These are phyloP conservation scores for Coemansia sp. DNA, from an alignment of 192 early-diverging fungal species.

Conservation along the genomic window DNA sequence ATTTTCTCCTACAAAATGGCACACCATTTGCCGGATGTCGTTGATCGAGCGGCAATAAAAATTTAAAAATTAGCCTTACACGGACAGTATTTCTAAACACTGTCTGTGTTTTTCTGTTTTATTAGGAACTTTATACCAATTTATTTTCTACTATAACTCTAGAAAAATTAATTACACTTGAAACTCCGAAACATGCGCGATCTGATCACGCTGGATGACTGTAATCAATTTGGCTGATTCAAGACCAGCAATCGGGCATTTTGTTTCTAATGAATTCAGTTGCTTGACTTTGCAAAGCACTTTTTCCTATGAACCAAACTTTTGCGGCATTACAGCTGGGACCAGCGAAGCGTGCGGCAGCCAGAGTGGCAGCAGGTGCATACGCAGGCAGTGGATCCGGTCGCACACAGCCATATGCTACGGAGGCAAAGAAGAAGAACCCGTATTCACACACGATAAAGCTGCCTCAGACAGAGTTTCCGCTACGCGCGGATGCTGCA, in stretches of 20 bases:
- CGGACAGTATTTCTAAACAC: background rate
- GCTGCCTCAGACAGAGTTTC: conserved; percentile 72
- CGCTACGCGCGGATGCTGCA: conserved; percentile 64
- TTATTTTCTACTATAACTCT: background rate
- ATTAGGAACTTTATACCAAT: background rate
- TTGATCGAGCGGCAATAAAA: background rate
- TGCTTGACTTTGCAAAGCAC: background rate
- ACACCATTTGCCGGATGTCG: background rate
- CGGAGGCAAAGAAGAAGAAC: conserved; percentile 14
- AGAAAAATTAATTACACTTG: background rate
- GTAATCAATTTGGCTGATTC: background rate
- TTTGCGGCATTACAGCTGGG: conserved; percentile 19
- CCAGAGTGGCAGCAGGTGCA: conserved; percentile 1
- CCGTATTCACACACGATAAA: conserved; percentile 59
- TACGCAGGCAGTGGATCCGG: background rate
- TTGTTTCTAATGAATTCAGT: background rate
- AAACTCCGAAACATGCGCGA: background rate
- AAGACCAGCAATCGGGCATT: background rate
- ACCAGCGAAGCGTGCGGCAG: background rate
- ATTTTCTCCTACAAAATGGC: background rate
- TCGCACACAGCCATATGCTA: background rate
- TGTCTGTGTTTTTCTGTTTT: background rate
- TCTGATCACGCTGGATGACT: background rate
- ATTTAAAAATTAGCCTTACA: background rate
- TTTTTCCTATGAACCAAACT: conserved; percentile 32